Evolutionary conservation across 106 monocot species (phyloP), one percentile per base, ranked within the genome.

Genomic region (Dioscorea alata): DNA sequence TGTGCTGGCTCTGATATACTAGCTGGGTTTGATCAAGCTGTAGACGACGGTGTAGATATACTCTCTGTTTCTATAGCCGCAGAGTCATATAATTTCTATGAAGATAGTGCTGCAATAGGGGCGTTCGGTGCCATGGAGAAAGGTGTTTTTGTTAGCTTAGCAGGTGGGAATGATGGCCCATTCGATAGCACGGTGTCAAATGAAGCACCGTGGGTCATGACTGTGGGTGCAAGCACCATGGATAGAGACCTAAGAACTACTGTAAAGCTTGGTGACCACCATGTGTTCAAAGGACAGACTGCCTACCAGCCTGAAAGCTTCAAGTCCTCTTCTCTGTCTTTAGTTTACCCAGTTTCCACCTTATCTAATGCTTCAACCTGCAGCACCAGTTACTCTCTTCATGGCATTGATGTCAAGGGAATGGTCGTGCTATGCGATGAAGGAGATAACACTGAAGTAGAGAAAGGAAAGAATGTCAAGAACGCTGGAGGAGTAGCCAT

Each of bases 91-190:
- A 12, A 59, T 15, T 75, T 71, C 56, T 23, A 67, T 49, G 7
- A 15, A 6, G 85, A 85, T 71, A 34, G 69, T 0, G 71, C 78
- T 21, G 78, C 81, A 14, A 71, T 76, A 3, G 83, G 70, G 0
- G 28, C 78, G 0, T 86, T 83, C 49, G 65, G 34, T 4, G 86
- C 90, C 0, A 48, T 73, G 6, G 57, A 75, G 53, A 80, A 73
- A 31, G 86, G 90, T 1, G 65, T 90, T 34, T 49, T 77, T 8
- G 83, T 79, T 12, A 78, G 70, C 63, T 81, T 72, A 20, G 71
- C 90, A 0, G 90, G 57, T 0, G 90, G 90, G 13, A 90, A 86
- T 28, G 9, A 14, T 0, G 90, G 90, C 6, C 90, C 90, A 2
- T 6, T 1, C 0, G 0, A 21, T 1, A n/a, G 12, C 6, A 49